Evolutionary conservation across 352 stramenopile genomes (phyloP).

Genomic region (Pythium volutum): DNA sequence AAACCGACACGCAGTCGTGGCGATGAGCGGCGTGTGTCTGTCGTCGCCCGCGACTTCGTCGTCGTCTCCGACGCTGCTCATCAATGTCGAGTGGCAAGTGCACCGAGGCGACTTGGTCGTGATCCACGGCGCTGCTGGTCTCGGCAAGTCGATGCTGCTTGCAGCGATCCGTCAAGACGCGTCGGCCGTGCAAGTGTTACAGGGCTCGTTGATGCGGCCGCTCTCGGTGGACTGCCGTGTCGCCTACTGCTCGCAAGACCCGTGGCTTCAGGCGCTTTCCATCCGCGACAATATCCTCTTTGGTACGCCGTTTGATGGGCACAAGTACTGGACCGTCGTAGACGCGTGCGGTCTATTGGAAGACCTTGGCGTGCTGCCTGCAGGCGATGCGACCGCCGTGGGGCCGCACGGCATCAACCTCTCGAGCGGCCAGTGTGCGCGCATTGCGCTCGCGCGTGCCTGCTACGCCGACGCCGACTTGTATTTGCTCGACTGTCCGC

Average conservation of each 20-base stretch:
- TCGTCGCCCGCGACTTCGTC: background rate
- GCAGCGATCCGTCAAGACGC: no score
- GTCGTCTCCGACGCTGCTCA: background rate
- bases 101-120: conserved; percentile 5
- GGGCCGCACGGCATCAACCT: conserved; percentile 92
- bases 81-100: background rate
- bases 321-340: conserved; percentile 40
- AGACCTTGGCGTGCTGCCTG: conserved; percentile 74
- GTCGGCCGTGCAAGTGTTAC: no score
- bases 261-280: conserved; percentile 91
- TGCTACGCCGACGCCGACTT: conserved; percentile 44
- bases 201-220: no score
- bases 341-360: conserved; percentile 67
- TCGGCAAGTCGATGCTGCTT: conserved; percentile 13
- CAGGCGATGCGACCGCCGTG: conserved; percentile 88
- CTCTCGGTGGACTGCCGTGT: conserved; percentile 12
- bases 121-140: conserved; percentile 5
- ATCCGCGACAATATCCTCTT: conserved; percentile 92
- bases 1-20: no score
- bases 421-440: conserved; percentile 84
- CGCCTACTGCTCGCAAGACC: conserved; percentile 62
- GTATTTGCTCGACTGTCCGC: conserved; percentile 89
- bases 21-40: background rate
- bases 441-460: conserved; percentile 44
- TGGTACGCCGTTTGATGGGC: conserved; percentile 38